Base-by-base conservation (phyloP, 148 eudicot genomes). In the Nyssa sinensis region DNA sequence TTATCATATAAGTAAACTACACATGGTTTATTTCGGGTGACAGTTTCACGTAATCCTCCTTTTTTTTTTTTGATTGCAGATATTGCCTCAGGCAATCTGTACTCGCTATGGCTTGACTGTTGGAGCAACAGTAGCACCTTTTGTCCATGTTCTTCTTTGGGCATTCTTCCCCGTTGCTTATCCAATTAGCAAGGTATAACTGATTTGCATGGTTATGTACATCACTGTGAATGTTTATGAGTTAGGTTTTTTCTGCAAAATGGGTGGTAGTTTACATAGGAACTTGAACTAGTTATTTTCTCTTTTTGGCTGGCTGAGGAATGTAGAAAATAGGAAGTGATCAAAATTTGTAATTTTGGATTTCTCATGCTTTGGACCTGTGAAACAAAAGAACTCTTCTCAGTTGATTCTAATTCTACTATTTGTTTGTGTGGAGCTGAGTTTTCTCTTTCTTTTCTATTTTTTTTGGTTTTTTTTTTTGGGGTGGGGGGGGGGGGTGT, bases 81-180 rank as follows among this genome's bases (percentile, higher is more conserved):
- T 95, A 79, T 66, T 95, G 81, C 97, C 99, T 49, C 99, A 95
- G 76, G 94, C 97, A 73, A 71, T 95, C 68, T 95, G 99, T 77
- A 92, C 97, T 9, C 92, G 96, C 28, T 90, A 92, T 86, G 97
- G 99, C 17, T 87, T 95, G 85, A 85, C 88, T 33, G 96, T 92
- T 58, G 99, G 99, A 76, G 96, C 99, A 66, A 86, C 87, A 19
- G 37, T 84, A 75, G 96, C 99, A 30, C 99, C 99, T 55, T 71
- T 95, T 44, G 99, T 95, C 57, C 96, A 75, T 49, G 81, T 92
- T 70, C 90, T 95, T 72, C 94, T 95, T 27, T 82, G 87, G 87
- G 21, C 86, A 55, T 95, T 89, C 87, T 90, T 82, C 73, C 97
- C 99, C 33, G 74, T 95, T 70, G 88, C 99, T 34, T 92, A 90